phyloP scores from a whole-genome alignment of 331 rosid species.

The Malus hybrid region DNA sequence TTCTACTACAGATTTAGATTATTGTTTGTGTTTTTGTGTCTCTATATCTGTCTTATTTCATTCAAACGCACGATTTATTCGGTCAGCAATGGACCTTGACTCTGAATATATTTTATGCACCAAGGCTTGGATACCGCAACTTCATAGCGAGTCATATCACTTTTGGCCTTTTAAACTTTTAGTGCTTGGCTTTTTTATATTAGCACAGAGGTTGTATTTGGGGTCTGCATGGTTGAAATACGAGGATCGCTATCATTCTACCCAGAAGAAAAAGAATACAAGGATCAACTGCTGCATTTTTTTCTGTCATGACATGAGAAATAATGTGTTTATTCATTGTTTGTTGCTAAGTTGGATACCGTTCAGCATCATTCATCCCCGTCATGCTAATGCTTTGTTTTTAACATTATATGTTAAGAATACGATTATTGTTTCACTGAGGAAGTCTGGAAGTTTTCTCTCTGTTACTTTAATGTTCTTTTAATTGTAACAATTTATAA shows the following conservation, averaged over 20 bases:
- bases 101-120: neutral
- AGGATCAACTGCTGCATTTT: neutral
- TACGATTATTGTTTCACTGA: neutral
- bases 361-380: neutral
- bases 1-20: neutral
- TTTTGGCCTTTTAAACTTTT: neutral
- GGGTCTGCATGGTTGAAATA: neutral
- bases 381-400: neutral
- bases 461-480: neutral
- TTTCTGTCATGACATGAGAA: neutral
- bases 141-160: neutral
- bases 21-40: neutral
- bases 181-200: neutral
- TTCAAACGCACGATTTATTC: neutral
- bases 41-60: neutral
- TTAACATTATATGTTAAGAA: neutral
- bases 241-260: neutral
- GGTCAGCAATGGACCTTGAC: neutral
- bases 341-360: neutral
- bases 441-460: neutral
- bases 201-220: neutral
- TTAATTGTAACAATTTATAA: neutral
- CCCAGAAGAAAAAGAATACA: neutral
- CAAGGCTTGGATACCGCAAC: neutral
- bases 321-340: neutral